Percentiles rank a stretch among this genome's conserved stretches.
phyloP scores from a whole-genome alignment of 2,329 filamentous ascomycete genomes.

The Metarhizium anisopliae region DNA sequence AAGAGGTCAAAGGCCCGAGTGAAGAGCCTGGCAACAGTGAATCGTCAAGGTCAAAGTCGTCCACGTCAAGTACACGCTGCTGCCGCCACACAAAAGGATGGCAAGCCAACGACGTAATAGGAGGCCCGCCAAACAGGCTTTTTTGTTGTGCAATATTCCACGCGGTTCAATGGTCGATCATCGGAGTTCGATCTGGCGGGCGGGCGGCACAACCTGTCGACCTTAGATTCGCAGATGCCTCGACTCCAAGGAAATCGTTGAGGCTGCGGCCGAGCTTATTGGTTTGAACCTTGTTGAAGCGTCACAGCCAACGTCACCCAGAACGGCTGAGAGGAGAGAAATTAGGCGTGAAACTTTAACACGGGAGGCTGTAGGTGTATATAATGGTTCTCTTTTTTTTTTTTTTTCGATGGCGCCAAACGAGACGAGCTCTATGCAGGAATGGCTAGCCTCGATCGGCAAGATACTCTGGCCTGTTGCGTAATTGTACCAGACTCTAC shows the following conservation, averaged over 20 bases:
- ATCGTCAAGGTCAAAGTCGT: background rate
- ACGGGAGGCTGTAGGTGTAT: background rate
- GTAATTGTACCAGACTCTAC: too few relatives aligned
- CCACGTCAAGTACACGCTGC: background rate
- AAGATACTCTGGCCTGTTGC: too few relatives aligned
- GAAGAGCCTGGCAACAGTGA: background rate
- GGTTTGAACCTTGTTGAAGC: background rate
- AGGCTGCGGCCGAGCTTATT: background rate
- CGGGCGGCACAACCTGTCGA: background rate
- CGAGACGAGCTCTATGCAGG: background rate
- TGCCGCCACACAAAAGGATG: background rate
- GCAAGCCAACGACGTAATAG: background rate
- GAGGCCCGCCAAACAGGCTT: background rate
- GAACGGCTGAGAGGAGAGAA: background rate
- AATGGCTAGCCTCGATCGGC: too few relatives aligned
- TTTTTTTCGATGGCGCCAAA: background rate
- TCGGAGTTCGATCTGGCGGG: conserved; percentile 1
- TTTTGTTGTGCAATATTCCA: background rate
- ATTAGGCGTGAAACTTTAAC: background rate
- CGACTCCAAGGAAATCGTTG: background rate
- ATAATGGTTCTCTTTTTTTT: background rate
- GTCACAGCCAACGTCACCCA: conserved; percentile 1
- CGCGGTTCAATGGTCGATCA: background rate
- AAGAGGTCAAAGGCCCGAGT: background rate
- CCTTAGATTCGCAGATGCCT: background rate